Evolutionary conservation across 1,284 basidiomycete species (phyloP).

Genomic region (Ustilago crameri): DNA sequence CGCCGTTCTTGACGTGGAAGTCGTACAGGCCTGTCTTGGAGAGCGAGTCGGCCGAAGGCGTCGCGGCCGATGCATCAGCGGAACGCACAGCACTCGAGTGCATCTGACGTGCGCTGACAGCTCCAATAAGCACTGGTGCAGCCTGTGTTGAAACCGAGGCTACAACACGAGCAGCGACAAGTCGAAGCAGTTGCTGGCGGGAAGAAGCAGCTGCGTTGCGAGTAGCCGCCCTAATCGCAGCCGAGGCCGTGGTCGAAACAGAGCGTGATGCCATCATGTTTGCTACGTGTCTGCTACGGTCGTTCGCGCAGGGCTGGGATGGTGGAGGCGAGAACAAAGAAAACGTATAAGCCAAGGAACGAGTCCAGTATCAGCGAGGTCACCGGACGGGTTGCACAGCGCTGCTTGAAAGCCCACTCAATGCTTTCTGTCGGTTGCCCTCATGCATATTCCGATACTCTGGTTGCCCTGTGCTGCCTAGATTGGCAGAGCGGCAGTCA

Average conservation of each 20-base stretch:
- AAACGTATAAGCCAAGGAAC: background rate
- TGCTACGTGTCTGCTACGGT: background rate
- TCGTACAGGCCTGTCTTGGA: conserved; percentile 82
- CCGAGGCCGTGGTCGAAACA: conserved; percentile 22
- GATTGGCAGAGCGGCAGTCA: background rate
- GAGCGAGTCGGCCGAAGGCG: conserved; percentile 22
- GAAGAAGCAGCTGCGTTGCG: conserved; percentile 12
- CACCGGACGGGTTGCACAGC: conserved; percentile 3
- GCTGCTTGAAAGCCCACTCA: conserved; percentile 9
- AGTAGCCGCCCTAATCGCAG: conserved; percentile 24
- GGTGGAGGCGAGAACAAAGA: conserved; percentile 13
- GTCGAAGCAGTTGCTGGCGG: conserved; percentile 20
- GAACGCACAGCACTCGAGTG: conserved; percentile 24
- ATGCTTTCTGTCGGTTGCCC: background rate
- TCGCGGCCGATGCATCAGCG: conserved; percentile 24
- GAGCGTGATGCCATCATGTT: conserved; percentile 31
- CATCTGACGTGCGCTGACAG: conserved; percentile 15
- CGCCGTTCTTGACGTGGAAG: conserved; percentile 85
- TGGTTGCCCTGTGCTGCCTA: background rate
- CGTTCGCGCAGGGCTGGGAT: background rate
- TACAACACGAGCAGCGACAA: conserved; percentile 22
- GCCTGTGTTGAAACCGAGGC: conserved; percentile 8
- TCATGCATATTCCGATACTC: background rate
- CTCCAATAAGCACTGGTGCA: background rate
- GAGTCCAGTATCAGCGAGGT: background rate